Percentiles rank a stretch among this genome's conserved stretches.
phyloP scores from a whole-genome alignment of 306 rosid genomes.

The Senna siamea region DNA sequence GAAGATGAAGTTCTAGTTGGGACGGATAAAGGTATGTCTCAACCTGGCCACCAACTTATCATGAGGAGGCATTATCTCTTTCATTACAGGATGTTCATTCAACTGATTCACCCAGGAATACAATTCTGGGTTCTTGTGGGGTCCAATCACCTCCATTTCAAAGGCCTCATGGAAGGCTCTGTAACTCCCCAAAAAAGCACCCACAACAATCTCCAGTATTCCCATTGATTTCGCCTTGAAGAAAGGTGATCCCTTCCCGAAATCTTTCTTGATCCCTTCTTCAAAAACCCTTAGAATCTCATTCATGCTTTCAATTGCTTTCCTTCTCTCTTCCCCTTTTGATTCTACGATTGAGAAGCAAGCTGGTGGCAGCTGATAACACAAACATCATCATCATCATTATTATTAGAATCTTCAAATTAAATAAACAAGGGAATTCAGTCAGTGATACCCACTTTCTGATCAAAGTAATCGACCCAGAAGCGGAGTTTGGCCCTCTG shows the following conservation, averaged over 20 bases:
- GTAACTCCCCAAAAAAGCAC: conserved; percentile 37
- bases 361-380: conserved; percentile 23
- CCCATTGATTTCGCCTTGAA: conserved; percentile 36
- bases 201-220: conserved; percentile 49
- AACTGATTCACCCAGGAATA: conserved; percentile 49
- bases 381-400: too few relatives aligned
- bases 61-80: conserved; percentile 51
- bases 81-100: conserved; percentile 47
- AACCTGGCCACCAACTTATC: conserved; percentile 42
- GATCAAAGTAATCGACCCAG: conserved; percentile 45
- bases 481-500: conserved; percentile 48
- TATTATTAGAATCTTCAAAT: neutral
- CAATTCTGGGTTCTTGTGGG: conserved; percentile 32
- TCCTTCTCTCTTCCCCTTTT: conserved; percentile 40
- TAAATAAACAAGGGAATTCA: too few relatives aligned
- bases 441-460: conserved; percentile 11
- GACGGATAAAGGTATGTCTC: neutral
- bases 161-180: conserved; percentile 42
- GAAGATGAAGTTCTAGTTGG: neutral
- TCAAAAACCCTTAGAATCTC: conserved; percentile 39
- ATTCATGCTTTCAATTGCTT: conserved; percentile 34
- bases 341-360: conserved; percentile 4
- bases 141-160: neutral
- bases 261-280: conserved; percentile 50
- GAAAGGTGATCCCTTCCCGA: conserved; percentile 24